Base-by-base conservation (phyloP, 805 yeast genomes). In the Yarrowia keelungensis region DNA sequence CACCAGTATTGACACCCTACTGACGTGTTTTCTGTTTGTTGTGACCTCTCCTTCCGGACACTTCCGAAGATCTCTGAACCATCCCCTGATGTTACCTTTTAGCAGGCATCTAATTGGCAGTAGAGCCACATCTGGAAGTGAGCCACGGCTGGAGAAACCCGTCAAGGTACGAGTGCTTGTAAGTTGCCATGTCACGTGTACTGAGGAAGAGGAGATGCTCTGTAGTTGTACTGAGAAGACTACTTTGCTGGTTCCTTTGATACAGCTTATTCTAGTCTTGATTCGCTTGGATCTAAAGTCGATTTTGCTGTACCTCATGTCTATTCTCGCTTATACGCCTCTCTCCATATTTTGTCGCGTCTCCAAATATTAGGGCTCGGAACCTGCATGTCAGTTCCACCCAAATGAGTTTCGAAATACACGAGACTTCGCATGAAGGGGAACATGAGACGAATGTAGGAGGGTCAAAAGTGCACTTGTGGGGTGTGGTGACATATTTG, bases 61-160 rank as follows among this genome's bases (percentile, higher is more conserved):
- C 0, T 41, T 26, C 47, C 62, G 62, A 41, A 22, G 46, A 54
- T 54, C 46, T 9, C 16, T 38, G 35, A 19, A 19, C 35, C 26
- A 16, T 16, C 58, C 61, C 59, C 61, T 54, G 46, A 22, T 54
- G 61, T 39, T 22, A 19, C 36, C 15, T 41, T 54, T 39, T 39
- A 54, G 36, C 36, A 39, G 19, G 36, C 61, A 10, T 39, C 59
- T 53, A 19, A 53, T 53, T 53, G 59, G 59, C 43, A 50, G 56
- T 51, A 16, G 16, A 50, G 41, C 22, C 26, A 35, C 54, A 15
- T 39, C 36, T 26, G 22, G 3, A n/a, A 5, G 7, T 8, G n/a
- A 32, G n/a, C 19, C 11, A 32, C n/a, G 56, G 26, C 15, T 22
- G 41, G 16, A 15, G 35, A 50, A 41, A 50, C 16, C 56, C 41